These are phyloP conservation scores for Suillus hirtellus DNA, from an alignment of 768 basidiomycete genomes.

Conservation along the genomic window DNA sequence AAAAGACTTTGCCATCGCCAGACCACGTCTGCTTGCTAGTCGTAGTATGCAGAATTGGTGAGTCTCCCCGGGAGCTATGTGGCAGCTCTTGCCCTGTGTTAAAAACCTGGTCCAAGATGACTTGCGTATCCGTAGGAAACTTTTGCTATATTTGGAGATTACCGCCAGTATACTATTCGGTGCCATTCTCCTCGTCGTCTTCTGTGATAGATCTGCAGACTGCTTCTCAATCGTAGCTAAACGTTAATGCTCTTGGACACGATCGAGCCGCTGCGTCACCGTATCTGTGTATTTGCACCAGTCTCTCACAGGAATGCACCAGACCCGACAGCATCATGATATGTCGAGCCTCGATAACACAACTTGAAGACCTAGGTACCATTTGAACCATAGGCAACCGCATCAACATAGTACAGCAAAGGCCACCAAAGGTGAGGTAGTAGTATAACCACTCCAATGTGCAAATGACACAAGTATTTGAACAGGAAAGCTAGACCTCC, in stretches of 20 bases:
- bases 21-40: slow-evolving; percentile 9
- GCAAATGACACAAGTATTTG: not conserved
- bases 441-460: not conserved
- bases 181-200: not conserved
- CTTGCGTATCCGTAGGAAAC: not conserved
- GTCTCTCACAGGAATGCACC: not conserved
- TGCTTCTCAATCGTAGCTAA: not conserved
- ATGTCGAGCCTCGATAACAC: slow-evolving; percentile 15
- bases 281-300: not conserved
- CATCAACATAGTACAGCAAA: not conserved
- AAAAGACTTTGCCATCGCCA: slow-evolving; percentile 65
- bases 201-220: not conserved
- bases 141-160: not conserved
- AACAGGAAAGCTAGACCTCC: not conserved
- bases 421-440: not conserved
- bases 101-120: slow-evolving; percentile 4
- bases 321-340: not conserved
- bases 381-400: not conserved
- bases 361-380: slow-evolving; percentile 8
- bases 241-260: too few relatives aligned
- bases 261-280: not conserved
- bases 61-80: slow-evolving; percentile 3
- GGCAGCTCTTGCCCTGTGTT: not conserved
- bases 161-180: not conserved
- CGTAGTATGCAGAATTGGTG: not conserved